Percentiles rank a stretch among this genome's conserved stretches.
phyloP scores from a whole-genome alignment of 2,329 filamentous ascomycete species.

The Elsinoe arachidis region DNA sequence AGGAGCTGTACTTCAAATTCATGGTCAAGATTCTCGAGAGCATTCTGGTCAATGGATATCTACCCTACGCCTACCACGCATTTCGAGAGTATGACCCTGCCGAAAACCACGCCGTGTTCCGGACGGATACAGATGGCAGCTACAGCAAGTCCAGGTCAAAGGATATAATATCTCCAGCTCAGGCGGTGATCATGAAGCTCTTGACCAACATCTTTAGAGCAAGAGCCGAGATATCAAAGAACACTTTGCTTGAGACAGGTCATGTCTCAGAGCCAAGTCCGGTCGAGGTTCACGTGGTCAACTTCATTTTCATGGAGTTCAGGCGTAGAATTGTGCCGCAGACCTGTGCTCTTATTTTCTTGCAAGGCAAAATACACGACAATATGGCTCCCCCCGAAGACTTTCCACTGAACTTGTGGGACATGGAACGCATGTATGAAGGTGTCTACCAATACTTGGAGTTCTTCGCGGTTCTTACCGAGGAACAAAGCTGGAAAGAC shows the following conservation, averaged over 20 bases:
- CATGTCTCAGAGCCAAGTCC: constrained; percentile 13
- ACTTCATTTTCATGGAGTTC: constrained; percentile 90
- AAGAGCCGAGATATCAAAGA: constrained; percentile 35
- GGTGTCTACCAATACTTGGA: constrained; percentile 90
- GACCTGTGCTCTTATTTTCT: constrained; percentile 85
- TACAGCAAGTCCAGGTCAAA: constrained; percentile 49
- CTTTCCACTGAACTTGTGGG: constrained; percentile 91
- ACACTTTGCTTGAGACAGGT: constrained; percentile 4
- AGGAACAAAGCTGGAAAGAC: constrained; percentile 72
- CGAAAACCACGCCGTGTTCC: constrained; percentile 17
- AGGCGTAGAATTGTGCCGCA: constrained; percentile 87
- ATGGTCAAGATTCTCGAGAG: constrained; percentile 94
- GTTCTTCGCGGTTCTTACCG: constrained; percentile 82
- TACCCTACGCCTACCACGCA: constrained; percentile 87
- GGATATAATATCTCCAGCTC: constrained; percentile 90
- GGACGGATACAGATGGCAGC: constrained; percentile 16
- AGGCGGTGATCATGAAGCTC: constrained; percentile 84
- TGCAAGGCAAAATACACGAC: constrained; percentile 81
- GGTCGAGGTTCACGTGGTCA: constrained; percentile 59
- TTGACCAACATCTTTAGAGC: constrained; percentile 81
- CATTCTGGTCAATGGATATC: constrained; percentile 76
- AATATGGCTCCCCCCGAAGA: constrained; percentile 69
- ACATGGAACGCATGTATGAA: constrained; percentile 95
- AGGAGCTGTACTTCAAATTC: constrained; percentile 91
- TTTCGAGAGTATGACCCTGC: constrained; percentile 53